Evolutionary conservation across 2,329 filamentous ascomycete species (phyloP).

Genomic region (Paramyrothecium sp.): DNA sequence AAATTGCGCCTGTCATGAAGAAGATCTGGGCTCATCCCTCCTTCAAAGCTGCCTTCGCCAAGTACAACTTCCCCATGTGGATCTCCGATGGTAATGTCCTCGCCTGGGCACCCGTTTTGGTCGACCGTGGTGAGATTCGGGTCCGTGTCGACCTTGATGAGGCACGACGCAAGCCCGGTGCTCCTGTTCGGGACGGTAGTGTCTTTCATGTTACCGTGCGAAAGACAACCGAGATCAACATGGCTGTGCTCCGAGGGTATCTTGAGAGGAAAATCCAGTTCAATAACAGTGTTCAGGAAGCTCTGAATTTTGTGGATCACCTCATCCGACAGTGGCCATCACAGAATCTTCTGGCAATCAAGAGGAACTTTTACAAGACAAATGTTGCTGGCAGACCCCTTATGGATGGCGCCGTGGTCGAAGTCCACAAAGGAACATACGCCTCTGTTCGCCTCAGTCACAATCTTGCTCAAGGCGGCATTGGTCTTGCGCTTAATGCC

Average conservation of each 20-base stretch:
- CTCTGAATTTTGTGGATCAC: constrained; percentile 90
- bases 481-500: constrained; percentile 76
- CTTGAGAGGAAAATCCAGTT: constrained; percentile 59
- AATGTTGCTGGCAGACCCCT: constrained; percentile 50
- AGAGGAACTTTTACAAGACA: constrained; percentile 76
- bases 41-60: constrained; percentile 54
- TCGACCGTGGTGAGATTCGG: constrained; percentile 48
- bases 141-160: constrained; percentile 71
- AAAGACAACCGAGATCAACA: constrained; percentile 65
- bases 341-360: constrained; percentile 65
- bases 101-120: constrained; percentile 63
- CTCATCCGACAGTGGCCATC: constrained; percentile 79
- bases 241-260: constrained; percentile 66
- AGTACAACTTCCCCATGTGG: constrained; percentile 48
- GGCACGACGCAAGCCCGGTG: constrained; percentile 47
- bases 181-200: constrained; percentile 36
- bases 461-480: constrained; percentile 42
- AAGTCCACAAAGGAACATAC: constrained; percentile 88
- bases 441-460: constrained; percentile 77
- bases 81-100: constrained; percentile 83
- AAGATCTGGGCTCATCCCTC: constrained; percentile 71
- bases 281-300: constrained; percentile 69
- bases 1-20: constrained; percentile 62
- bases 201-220: constrained; percentile 61
- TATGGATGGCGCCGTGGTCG: constrained; percentile 55